Conservation (phyloP, 805 yeast genomes). For the Dipodascus albidus region DNA sequence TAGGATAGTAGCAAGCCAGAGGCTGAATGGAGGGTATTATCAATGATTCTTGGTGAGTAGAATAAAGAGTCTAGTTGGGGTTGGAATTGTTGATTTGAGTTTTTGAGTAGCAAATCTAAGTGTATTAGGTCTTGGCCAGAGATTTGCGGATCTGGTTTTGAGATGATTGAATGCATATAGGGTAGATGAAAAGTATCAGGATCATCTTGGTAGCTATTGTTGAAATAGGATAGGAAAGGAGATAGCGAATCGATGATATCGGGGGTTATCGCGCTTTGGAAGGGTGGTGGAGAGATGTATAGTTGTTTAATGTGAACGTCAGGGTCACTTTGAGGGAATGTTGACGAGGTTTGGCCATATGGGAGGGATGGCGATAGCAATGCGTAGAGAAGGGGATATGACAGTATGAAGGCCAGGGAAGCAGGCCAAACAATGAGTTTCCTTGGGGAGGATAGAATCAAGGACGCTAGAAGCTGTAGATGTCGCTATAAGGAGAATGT, state of each 20-base stretch:
- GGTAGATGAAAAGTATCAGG: constrained; percentile 3
- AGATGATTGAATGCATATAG: constrained; percentile 1
- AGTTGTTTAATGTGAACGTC: constrained; percentile 25
- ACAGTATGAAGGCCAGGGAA: constrained; percentile 33
- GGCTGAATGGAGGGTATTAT: neutral
- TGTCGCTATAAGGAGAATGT: too few relatives aligned
- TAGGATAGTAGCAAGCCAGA: constrained; percentile 1
- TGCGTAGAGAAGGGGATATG: constrained; percentile 38
- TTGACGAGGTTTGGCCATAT: constrained; percentile 9
- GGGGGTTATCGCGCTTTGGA: constrained; percentile 8
- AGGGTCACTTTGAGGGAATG: constrained; percentile 9
- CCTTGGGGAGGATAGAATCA: constrained; percentile 30
- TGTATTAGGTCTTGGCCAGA: neutral
- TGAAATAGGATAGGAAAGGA: constrained; percentile 1
- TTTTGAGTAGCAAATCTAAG: neutral
- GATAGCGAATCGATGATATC: constrained; percentile 17
- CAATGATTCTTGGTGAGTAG: neutral
- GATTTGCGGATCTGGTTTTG: neutral
- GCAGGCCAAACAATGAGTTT: constrained; percentile 39
- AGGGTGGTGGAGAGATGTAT: constrained; percentile 20
- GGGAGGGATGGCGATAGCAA: constrained; percentile 20
- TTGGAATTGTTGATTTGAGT: neutral
- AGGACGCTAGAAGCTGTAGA: constrained; percentile 12
- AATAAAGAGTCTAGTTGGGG: neutral
- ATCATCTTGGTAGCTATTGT: constrained; percentile 4